phyloP scores from a whole-genome alignment of 2,329 filamentous ascomycete species.

The Aspergillus fumigatus region DNA sequence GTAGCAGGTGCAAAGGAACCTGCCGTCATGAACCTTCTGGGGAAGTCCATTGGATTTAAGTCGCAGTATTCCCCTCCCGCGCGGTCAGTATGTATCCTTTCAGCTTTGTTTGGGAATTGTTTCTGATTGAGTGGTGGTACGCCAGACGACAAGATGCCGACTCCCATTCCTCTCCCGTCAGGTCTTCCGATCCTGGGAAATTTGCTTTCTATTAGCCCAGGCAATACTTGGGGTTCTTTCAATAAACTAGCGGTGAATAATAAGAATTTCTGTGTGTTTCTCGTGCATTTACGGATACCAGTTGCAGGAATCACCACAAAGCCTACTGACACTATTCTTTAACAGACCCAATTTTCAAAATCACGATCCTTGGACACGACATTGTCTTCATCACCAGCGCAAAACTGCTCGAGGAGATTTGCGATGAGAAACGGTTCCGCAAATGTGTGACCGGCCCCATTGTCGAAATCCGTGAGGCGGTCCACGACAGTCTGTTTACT shows the following conservation, averaged over 20 bases:
- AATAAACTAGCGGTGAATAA: slow-evolving; percentile 42
- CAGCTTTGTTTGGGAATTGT: neutral
- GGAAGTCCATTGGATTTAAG: neutral
- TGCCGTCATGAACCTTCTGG: neutral
- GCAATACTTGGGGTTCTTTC: slow-evolving; percentile 49
- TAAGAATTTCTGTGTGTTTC: slow-evolving; percentile 38
- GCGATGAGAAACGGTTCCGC: slow-evolving; percentile 61
- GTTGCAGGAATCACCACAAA: neutral
- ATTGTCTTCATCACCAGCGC: slow-evolving; percentile 51
- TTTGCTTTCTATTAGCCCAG: slow-evolving; percentile 46
- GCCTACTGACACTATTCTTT: neutral
- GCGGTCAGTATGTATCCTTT: neutral
- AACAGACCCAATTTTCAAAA: slow-evolving; percentile 56
- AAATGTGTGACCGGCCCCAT: slow-evolving; percentile 50
- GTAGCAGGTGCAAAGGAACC: neutral
- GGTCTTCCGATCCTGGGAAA: slow-evolving; percentile 51
- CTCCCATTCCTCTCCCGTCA: slow-evolving; percentile 49
- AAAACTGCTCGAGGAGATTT: slow-evolving; percentile 59
- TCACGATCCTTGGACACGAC: slow-evolving; percentile 46
- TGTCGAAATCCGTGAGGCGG: slow-evolving; percentile 54
- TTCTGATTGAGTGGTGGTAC: neutral
- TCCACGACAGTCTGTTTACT: slow-evolving; percentile 66
- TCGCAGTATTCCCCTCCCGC: neutral
- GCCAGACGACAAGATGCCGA: slow-evolving; percentile 33
- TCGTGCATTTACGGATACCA: neutral